Base-by-base conservation (phyloP, 139 green algal species). In the Micromonas pusilla region DNA sequence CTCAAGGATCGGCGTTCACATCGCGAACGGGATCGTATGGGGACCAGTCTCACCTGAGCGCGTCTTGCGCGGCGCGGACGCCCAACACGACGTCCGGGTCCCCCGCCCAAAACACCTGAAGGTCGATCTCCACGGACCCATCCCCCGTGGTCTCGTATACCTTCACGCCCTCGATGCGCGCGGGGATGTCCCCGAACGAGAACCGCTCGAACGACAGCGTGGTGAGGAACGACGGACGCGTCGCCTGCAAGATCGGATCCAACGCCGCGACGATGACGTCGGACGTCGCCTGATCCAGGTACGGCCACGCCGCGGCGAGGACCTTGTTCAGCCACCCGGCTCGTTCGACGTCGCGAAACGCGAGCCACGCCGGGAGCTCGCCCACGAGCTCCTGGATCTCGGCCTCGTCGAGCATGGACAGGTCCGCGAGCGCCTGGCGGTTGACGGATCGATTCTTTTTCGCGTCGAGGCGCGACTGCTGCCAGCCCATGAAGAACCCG, bases 81-180 rank as follows among this genome's bases (percentile, higher is more conserved):
- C 45, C 45, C 23, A 78, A 34, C 30, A 78, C 52, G 30, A 78
- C 72, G 23, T 78, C 52, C 32, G 72, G 72, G 52, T 78, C 72
- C n/a, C 72, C 72, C 25, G 72, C 72, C 72, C 72, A 78, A 39
- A 78, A 67, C 16, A 78, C 52, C 3, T 54, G 31, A 31, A 78
- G 53, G 60, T 78, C 72, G n/a, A 68, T 68, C 30, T 78, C 72
- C 26, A 78, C 45, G 31, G 30, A 28, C 4, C 52, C 72, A 6
- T 39, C 52, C 16, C 20, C 36, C 2, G 13, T n/a, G 36, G 70
- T 64, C 20, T 78, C 72, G n/a, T 78, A 78, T 9, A 78, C 72
- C n/a, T 78, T 78, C 2, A 78, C 72, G 23, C 45, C 72, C 60
- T 78, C 52, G 52, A 78, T 54, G 32, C 5, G 38, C 4, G 72